A percentile compares a stretch with the other conserved stretches of the same genome.
These are phyloP conservation scores for Berberis thunbergii DNA, from an alignment of 164 flowering plant species.

Conservation along the genomic window DNA sequence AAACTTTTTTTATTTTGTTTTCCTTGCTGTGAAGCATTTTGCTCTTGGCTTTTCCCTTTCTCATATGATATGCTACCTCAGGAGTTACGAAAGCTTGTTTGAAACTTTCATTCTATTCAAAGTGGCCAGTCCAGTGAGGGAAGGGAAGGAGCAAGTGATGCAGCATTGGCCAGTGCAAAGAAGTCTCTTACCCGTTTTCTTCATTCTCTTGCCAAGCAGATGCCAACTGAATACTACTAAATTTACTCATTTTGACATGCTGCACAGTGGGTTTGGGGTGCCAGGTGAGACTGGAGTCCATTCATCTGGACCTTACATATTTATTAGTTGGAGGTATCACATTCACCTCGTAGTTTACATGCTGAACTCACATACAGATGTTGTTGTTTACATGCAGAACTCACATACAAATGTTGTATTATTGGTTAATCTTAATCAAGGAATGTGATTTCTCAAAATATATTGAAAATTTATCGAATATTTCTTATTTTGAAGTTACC, in stretches of 20 bases:
- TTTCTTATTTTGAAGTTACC: no score
- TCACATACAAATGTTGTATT: no score
- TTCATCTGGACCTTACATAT: neutral
- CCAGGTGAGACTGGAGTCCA: neutral
- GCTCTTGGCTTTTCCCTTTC: neutral
- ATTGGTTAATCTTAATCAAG: no score
- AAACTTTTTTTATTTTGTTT: neutral
- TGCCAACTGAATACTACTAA: conserved; percentile 17
- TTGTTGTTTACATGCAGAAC: no score
- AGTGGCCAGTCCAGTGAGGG: conserved; percentile 25
- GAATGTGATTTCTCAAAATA: no score
- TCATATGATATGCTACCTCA: conserved; percentile 11
- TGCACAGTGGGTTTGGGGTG: neutral
- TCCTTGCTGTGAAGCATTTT: neutral
- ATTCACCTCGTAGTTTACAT: neutral
- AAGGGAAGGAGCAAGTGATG: conserved; percentile 19
- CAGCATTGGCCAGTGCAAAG: conserved; percentile 24
- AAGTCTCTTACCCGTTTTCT: conserved; percentile 56
- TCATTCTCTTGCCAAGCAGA: conserved; percentile 36
- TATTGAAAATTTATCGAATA: no score
- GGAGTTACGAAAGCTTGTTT: conserved; percentile 64
- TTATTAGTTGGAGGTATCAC: neutral
- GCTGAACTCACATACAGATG: no score
- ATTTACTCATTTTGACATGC: conserved; percentile 6
- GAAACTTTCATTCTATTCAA: conserved; percentile 43